Conservation (phyloP, 2,329 filamentous ascomycete genomes). For the Botryotinia calthae region DNA sequence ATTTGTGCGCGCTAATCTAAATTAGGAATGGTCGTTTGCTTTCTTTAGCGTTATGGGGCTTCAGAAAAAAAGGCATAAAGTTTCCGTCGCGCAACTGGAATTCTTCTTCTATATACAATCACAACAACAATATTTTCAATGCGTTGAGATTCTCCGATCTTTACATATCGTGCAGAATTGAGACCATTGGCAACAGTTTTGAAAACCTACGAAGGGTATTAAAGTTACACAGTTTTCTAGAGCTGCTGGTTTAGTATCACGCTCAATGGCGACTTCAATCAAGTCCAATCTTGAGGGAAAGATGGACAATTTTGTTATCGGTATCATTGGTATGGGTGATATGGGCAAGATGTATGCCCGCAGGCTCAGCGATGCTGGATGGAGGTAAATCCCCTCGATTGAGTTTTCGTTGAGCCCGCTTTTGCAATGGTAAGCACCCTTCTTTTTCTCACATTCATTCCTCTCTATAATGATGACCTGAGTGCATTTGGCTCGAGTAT, state of each 20-base stretch:
- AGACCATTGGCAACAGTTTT: neutral
- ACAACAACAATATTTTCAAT: conserved; percentile 10
- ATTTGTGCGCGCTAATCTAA: conserved; percentile 28
- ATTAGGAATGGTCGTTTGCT: conserved; percentile 30
- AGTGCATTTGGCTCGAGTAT: conserved; percentile 99
- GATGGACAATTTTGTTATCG: conserved; percentile 65
- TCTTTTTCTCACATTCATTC: conserved; percentile 34
- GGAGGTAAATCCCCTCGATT: conserved; percentile 69
- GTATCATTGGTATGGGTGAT: conserved; percentile 98
- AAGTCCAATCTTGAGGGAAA: conserved; percentile 20
- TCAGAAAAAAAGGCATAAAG: conserved; percentile 17
- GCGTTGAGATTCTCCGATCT: neutral
- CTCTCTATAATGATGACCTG: conserved; percentile 84
- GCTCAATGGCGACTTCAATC: conserved; percentile 15
- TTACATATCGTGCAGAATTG: neutral
- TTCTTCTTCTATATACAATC: conserved; percentile 8
- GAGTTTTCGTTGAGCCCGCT: conserved; percentile 38
- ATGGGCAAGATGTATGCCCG: conserved; percentile 99
- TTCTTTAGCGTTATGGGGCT: conserved; percentile 18
- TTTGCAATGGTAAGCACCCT: conserved; percentile 34
- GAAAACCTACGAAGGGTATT: neutral
- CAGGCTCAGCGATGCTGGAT: conserved; percentile 83
- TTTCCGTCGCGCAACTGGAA: conserved; percentile 10
- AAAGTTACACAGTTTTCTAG: neutral
- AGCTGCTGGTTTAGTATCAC: neutral